These are phyloP conservation scores for Penicillium sp. DNA, from an alignment of 2,329 filamentous ascomycete genomes.

Conservation along the genomic window DNA sequence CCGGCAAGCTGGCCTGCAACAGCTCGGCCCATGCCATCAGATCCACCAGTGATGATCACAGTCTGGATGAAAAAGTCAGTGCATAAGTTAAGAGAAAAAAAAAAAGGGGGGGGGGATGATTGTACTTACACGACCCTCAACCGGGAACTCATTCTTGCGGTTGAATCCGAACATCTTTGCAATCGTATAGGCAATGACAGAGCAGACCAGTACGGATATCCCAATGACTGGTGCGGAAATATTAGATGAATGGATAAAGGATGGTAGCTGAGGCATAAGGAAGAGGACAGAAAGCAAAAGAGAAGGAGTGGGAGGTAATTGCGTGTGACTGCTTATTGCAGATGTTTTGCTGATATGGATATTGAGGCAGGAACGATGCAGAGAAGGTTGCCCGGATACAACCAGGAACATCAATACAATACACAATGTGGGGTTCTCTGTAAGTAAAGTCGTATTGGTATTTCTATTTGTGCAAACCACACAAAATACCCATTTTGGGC, in stretches of 20 bases:
- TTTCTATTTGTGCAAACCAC: constrained; percentile 21
- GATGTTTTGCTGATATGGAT: background rate
- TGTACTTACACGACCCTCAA: constrained; percentile 72
- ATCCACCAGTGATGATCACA: constrained; percentile 83
- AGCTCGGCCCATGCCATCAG: constrained; percentile 85
- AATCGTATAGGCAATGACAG: constrained; percentile 33
- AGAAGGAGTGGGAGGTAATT: constrained; percentile 5
- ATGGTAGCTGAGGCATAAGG: constrained; percentile 24
- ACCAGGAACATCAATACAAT: constrained; percentile 6
- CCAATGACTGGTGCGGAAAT: constrained; percentile 27
- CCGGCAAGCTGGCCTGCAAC: constrained; percentile 71
- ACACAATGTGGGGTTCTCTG: background rate
- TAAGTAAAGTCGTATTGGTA: constrained; percentile 11
- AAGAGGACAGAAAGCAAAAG: constrained; percentile 12
- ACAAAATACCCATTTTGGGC: constrained; percentile 20
- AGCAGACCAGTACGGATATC: constrained; percentile 33
- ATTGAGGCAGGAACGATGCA: constrained; percentile 6
- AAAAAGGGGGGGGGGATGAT: no score
- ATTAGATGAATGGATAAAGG: constrained; percentile 19
- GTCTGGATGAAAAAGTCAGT: constrained; percentile 58
- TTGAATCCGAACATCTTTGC: constrained; percentile 43
- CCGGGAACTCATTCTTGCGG: constrained; percentile 72
- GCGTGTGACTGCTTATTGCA: constrained; percentile 2
- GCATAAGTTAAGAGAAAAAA: background rate
- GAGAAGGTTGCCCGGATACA: background rate